Evolutionary conservation across 106 monocot species (phyloP).

Genomic region (Dioscorea dumetorum): DNA sequence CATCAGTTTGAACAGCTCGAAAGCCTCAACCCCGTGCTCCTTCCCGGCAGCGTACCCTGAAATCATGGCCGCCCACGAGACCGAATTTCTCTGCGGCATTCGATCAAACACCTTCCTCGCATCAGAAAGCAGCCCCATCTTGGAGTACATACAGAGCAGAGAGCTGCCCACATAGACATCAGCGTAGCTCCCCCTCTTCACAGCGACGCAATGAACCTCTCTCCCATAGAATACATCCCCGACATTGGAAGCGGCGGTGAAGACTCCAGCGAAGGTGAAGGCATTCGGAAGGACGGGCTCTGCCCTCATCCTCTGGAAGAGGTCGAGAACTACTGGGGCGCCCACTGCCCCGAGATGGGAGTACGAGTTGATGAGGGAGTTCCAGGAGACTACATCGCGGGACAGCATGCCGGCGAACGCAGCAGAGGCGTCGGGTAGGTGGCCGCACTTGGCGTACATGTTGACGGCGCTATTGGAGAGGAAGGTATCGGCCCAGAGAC

Average conservation of each 20-base stretch:
- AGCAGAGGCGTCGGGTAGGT: conserved; percentile 11
- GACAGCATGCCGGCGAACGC: conserved; percentile 31
- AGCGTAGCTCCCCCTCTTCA: conserved; percentile 31
- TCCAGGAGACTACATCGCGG: conserved; percentile 57
- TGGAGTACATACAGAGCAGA: conserved; percentile 57
- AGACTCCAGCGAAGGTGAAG: conserved; percentile 51
- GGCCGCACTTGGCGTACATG: conserved; percentile 51
- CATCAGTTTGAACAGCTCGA: conserved; percentile 36
- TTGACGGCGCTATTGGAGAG: conserved; percentile 46
- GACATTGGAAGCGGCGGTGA: conserved; percentile 28
- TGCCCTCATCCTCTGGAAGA: conserved; percentile 35
- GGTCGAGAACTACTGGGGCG: conserved; percentile 1
- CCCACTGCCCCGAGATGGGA: conserved; percentile 22
- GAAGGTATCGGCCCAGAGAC: conserved; percentile 25
- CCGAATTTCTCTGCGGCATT: conserved; percentile 48
- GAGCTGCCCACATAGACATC: conserved; percentile 56
- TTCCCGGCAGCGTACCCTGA: conserved; percentile 38
- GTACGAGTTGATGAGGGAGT: conserved; percentile 52
- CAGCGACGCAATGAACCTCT: conserved; percentile 43
- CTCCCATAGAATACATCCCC: not conserved
- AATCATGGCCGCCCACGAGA: conserved; percentile 64
- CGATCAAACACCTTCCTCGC: conserved; percentile 61
- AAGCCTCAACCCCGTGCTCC: conserved; percentile 25
- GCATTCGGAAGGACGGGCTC: conserved; percentile 22
- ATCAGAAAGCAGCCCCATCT: conserved; percentile 25